Base-by-base conservation (phyloP, 371 early-diverging fungal species). In the Apophysomyces ossiformis region DNA sequence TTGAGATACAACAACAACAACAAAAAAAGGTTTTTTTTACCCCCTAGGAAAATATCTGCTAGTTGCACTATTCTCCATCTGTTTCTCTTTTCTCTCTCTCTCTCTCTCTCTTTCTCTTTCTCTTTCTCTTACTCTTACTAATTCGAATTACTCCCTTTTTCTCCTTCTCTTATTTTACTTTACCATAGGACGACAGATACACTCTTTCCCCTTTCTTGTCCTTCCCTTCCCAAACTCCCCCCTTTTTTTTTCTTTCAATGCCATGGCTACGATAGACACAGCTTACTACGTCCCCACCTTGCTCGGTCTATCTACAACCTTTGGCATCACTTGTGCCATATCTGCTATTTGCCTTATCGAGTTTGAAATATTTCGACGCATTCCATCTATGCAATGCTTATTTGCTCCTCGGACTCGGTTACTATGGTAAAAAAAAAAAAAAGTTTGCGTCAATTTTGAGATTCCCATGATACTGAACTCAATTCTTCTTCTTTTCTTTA, bases 391-490 rank as follows among this genome's bases (percentile, higher is more conserved):
- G 86, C 81, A 75, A 64, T 67, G 71, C 70, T 57, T 89, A 62
- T 89, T 84, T 67, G 76, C 85, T 37, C 87, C 89, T 16, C 74
- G 87, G 2, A 76, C 86, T 18, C 81, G 77, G 57, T 69, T 89
- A 7, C 39, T 61, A 38, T 71, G 69, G 89, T 84, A 73, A 72
- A 61, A 26, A 7, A 21, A 15, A 50, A 11, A n/a, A n/a, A n/a
- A n/a, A n/a, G n/a, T n/a, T n/a, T 26, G 32, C 39, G 37, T 35
- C 41, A 58, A 7, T 4, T 18, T 7, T 54, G 56, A 37, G 32
- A 18, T 46, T 45, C 9, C 12, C 26, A 47, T 18, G 26, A 35
- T 66, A 61, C 37, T 64, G 61, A 35, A 32, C 59, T 46, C 32
- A 26, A 2, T 2, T 26, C 39, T 60, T 58, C 35, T 32, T 47